These are phyloP conservation scores for Globisporangium camurandrum DNA, from an alignment of 352 stramenopile species.

Conservation along the genomic window DNA sequence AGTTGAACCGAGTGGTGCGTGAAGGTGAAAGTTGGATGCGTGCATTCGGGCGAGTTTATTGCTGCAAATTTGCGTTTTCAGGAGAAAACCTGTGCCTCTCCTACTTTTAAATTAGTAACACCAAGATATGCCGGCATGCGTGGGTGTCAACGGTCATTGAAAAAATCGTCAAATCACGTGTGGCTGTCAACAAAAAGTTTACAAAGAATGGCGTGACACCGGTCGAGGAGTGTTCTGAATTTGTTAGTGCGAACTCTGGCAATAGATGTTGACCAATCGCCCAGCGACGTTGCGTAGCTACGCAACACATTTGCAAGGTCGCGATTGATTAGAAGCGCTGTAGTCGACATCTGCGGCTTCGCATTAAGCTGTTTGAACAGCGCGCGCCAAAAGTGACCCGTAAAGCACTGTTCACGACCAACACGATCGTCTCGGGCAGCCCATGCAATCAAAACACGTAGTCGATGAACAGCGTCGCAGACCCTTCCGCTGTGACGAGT, in stretches of 20 bases:
- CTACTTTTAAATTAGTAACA: neutral
- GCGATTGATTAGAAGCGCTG: conserved; percentile 15
- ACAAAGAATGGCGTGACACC: neutral
- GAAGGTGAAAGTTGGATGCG: no score
- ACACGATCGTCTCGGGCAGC: neutral
- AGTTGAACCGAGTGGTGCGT: no score
- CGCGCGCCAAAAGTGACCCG: neutral
- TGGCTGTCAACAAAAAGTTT: neutral
- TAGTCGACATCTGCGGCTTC: conserved; percentile 13
- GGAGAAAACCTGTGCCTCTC: no score
- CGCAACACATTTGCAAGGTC: conserved; percentile 17
- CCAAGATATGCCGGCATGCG: neutral
- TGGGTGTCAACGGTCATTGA: neutral
- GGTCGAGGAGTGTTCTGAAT: neutral
- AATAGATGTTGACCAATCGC: neutral
- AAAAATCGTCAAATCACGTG: neutral
- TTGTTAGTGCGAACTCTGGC: neutral
- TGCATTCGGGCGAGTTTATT: no score
- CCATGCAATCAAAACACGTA: conserved; percentile 11
- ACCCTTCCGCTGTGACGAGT: neutral
- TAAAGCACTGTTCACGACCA: neutral
- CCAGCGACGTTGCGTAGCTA: conserved; percentile 10
- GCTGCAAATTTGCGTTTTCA: no score
- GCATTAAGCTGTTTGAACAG: conserved; percentile 16
- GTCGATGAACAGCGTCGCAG: neutral